Conservation (phyloP, 352 stramenopile genomes). For the Phytophthora ramorum region DNA sequence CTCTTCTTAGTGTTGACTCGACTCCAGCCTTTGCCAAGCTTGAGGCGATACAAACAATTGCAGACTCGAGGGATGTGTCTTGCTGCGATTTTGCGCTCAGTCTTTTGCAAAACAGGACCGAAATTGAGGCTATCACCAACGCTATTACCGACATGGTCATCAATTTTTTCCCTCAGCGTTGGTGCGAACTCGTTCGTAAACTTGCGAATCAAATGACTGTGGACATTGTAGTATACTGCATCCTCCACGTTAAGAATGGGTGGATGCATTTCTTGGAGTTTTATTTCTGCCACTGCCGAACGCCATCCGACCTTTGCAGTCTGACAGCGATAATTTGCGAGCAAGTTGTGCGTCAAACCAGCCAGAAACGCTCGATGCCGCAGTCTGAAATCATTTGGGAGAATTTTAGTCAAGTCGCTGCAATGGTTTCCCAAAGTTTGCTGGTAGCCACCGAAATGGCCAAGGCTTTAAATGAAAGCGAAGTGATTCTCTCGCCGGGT, state of each 20-base stretch:
- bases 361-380: constrained; percentile 25
- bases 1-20: constrained; percentile 59
- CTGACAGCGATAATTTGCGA: constrained; percentile 55
- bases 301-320: constrained; percentile 51
- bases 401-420: constrained; percentile 80
- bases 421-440: constrained; percentile 55
- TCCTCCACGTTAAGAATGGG: constrained; percentile 75
- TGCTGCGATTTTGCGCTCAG: constrained; percentile 69
- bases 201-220: constrained; percentile 69
- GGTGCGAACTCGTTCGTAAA: constrained; percentile 46
- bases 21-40: constrained; percentile 51
- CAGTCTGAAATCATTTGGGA: constrained; percentile 65
- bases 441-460: constrained; percentile 34
- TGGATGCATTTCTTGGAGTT: constrained; percentile 87
- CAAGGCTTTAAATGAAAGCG: constrained; percentile 21
- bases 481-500: constrained; percentile 38
- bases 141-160: constrained; percentile 64
- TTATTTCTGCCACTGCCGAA: constrained; percentile 65
- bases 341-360: constrained; percentile 38
- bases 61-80: constrained; percentile 39
- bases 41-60: constrained; percentile 66
- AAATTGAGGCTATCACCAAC: constrained; percentile 46
- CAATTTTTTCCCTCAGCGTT: constrained; percentile 55
- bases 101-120: constrained; percentile 54
- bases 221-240: constrained; percentile 75